Evolutionary conservation across 306 rosid genomes (phyloP), one percentile per base, ranked within the genome.

Genomic region (Castanospermum australe): DNA sequence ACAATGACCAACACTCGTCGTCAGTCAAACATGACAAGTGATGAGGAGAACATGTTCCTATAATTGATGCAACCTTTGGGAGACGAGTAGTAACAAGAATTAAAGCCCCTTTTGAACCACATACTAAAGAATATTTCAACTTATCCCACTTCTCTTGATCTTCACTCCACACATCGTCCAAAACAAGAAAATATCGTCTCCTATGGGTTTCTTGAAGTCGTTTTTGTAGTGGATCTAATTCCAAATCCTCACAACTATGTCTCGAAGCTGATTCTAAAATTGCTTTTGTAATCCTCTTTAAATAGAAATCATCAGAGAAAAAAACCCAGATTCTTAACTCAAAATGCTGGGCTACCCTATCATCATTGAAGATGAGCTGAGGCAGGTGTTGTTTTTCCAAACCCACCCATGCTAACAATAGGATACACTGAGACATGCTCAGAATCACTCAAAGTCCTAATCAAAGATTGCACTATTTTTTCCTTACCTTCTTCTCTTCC

Each of bases 121-220:
- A 80, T 2, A 17, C 67, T 42, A 86, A 22, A 2, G 75, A 41
- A 28, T 12, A 15, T 28, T 50, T 86, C 78, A 86, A 15, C 41
- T 5, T 36, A 32, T 60, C 83, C 87, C 85, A 83, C n/a, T 73
- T 32, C 22, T 62, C 77, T 14, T 63, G 72, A 42, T 81, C 71
- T 1, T 80, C 85, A 67, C 74, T 84, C 87, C 87, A 83, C 32
- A 86, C 70, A 44, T 83, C 87, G 17, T 86, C 87, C 8, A 86
- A 54, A 33, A 86, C 85, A 15, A 86, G 59, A 2, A 86, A 42
- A 54, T 45, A 83, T 18, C 63, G 67, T 21, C 67, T 83, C 1
- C 62, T 15, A 5, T 30, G 20, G 20, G 28, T 21, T 0, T 71
- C 76, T 62, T 35, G 81, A 35, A 45, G 30, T 28, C 20, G 10